phyloP scores from a whole-genome alignment of 495 filamentous ascomycete species.

The Xylaria scruposa region DNA sequence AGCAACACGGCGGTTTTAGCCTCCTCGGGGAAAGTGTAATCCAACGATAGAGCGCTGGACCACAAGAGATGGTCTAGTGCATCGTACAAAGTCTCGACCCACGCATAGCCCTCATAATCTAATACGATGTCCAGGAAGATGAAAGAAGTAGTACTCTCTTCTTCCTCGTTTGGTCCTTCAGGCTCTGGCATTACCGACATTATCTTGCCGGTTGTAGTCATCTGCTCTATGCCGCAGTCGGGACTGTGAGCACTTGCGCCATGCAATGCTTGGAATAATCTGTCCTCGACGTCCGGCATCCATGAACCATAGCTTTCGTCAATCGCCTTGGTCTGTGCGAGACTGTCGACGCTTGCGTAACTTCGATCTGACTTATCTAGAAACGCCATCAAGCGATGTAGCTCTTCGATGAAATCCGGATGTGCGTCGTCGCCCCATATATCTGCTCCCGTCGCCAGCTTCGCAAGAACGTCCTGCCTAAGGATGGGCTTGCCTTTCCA shows the following conservation, averaged over 20 bases:
- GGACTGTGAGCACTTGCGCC: conserved; percentile 28
- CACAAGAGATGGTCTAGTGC: conserved; percentile 73
- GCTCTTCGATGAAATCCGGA: conserved; percentile 56
- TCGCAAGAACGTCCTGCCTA: conserved; percentile 62
- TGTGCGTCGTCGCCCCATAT: conserved; percentile 54
- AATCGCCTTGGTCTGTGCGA: conserved; percentile 38
- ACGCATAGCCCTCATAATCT: conserved; percentile 33
- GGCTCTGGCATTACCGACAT: conserved; percentile 31
- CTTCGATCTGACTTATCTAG: conserved; percentile 76
- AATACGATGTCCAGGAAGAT: conserved; percentile 47
- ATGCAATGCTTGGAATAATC: conserved; percentile 38
- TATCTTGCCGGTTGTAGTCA: conserved; percentile 38
- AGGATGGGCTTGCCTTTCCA: conserved; percentile 78
- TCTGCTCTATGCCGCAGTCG: conserved; percentile 34
- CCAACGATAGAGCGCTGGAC: conserved; percentile 45
- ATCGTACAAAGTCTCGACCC: conserved; percentile 69
- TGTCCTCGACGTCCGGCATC: conserved; percentile 37
- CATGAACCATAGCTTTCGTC: conserved; percentile 35
- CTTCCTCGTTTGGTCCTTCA: conserved; percentile 35
- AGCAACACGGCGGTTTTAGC: conserved; percentile 56
- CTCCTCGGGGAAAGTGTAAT: conserved; percentile 46
- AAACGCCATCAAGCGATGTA: conserved; percentile 87
- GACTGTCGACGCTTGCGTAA: conserved; percentile 76
- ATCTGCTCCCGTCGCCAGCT: conserved; percentile 50
- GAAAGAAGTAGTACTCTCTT: conserved; percentile 45